These are phyloP conservation scores for Suillus discolor DNA, from an alignment of 768 basidiomycete genomes.

Conservation along the genomic window DNA sequence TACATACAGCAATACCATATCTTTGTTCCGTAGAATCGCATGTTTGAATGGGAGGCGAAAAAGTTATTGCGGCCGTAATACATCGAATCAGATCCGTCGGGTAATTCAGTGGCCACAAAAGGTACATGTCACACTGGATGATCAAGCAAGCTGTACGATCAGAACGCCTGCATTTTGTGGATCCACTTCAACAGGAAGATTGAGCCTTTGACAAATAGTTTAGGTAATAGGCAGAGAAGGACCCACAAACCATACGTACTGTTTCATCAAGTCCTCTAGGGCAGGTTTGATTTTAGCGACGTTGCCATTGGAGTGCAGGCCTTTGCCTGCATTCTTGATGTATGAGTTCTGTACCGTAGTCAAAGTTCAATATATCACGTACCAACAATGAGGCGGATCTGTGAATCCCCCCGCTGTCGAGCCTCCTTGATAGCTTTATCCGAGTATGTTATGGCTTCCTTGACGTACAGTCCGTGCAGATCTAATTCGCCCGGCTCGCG, in stretches of 20 bases:
- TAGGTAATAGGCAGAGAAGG: not conserved
- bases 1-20: not conserved
- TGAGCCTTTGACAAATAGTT: slow-evolving; percentile 50
- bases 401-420: slow-evolving; percentile 57
- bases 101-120: not conserved
- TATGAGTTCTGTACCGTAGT: not conserved
- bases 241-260: slow-evolving; percentile 43
- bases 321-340: slow-evolving; percentile 59
- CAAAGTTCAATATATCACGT: slow-evolving; percentile 27
- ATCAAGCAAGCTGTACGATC: slow-evolving; percentile 54
- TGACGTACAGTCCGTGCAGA: slow-evolving; percentile 91
- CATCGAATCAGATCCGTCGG: not conserved
- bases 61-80: not conserved
- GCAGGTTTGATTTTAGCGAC: slow-evolving; percentile 91
- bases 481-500: slow-evolving; percentile 78
- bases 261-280: slow-evolving; percentile 83
- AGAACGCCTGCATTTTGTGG: slow-evolving; percentile 84
- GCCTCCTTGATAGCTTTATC: slow-evolving; percentile 74
- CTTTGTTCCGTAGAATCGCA: not conserved
- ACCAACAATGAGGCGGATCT: slow-evolving; percentile 87
- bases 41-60: not conserved
- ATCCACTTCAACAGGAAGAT: slow-evolving; percentile 74
- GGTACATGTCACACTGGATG: not conserved
- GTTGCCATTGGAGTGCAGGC: slow-evolving; percentile 77
- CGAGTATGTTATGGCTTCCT: slow-evolving; percentile 79